Base-by-base conservation (phyloP, 305 asterid genomes). In the Solanum hybrid region DNA sequence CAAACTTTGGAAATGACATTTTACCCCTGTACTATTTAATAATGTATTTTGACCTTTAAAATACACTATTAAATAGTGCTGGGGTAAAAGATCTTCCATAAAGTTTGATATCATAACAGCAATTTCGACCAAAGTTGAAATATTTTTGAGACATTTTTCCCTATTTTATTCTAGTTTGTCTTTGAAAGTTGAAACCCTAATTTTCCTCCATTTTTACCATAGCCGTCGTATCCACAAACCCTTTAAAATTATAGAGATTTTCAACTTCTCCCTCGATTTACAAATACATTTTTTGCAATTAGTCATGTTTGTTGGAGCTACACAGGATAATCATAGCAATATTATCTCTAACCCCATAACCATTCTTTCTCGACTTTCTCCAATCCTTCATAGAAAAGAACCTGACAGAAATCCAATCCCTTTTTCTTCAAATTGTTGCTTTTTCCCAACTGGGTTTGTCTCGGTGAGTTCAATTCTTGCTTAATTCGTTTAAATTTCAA, bases 361-460 rank as follows among this genome's bases (percentile, higher is more conserved):
- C 7, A 26, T 72, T 37, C 81, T 90, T 56, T 90, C 26, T n/a
- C 26, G 75, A 7, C 35, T 42, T 90, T 19, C 88, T 4, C 91
- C 89, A 15, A 79, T 88, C 45, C 29, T 87, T 90, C 88, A 87
- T 19, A 73, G 86, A 36, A 90, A 90, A 90, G 88, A 87, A 73
- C 91, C 85, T 73, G 17, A 88, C 6, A 75, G 89, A 82, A 86
- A 42, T 71, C 26, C 45, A 5, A 24, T 34, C 80, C 40, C 75
- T 14, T 89, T 35, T 85, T 36, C 72, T 8, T 56, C 86, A 15
- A 27, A 27, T 2, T 79, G 1, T 38, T 13, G 64, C 13, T 27
- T 80, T 38, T 80, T 24, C 24, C 37, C 37, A 81, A 1, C 4
- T 81, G n/a, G 14, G 86, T 80, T 79, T 80, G 36, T 26, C 36